Evolutionary conservation across 2,329 filamentous ascomycete genomes (phyloP).

Genomic region (Colletotrichum sp.): DNA sequence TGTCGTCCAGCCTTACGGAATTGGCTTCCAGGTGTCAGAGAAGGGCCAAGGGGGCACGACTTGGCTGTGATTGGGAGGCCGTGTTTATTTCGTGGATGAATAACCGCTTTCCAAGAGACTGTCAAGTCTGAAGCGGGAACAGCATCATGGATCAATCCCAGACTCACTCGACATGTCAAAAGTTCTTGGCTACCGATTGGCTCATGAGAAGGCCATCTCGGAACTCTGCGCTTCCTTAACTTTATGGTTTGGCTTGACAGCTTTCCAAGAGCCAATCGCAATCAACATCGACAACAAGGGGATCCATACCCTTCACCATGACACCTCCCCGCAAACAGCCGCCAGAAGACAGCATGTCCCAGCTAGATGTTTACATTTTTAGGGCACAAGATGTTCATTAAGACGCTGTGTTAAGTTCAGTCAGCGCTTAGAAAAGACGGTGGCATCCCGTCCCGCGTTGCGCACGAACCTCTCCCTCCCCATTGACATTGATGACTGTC

Average conservation of each 20-base stretch:
- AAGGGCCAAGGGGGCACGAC: not conserved
- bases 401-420: not conserved
- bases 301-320: not conserved
- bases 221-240: not conserved
- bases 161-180: not conserved
- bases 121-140: not conserved
- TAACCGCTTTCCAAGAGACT: not conserved
- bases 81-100: not conserved
- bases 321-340: not conserved
- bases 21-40: not conserved
- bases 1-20: not conserved
- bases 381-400: not conserved
- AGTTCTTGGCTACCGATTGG: constrained; percentile 2
- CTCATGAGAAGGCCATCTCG: not conserved
- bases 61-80: not conserved
- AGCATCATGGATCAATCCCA: not conserved
- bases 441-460: not conserved
- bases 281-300: not conserved
- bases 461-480: not conserved
- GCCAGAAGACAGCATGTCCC: not conserved
- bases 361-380: not conserved
- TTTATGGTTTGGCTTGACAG: not conserved
- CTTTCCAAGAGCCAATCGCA: not conserved
- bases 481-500: not conserved
- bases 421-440: not conserved